These are phyloP conservation scores for Vitis hybrid DNA, from an alignment of 177 flowering plant species.

Conservation along the genomic window DNA sequence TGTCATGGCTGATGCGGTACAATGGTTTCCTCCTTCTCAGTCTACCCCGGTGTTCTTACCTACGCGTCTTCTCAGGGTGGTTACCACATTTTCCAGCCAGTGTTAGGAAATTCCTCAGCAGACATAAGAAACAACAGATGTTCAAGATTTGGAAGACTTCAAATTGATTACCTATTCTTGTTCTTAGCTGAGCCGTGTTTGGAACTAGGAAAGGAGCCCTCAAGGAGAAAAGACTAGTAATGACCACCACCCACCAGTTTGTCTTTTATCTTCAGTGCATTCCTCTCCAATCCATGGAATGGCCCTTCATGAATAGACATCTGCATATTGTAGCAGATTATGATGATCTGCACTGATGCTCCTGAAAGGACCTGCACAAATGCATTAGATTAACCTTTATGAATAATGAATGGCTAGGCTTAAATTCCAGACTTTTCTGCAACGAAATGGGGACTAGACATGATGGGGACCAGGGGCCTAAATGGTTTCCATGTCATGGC, in stretches of 20 bases:
- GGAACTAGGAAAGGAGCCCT: not conserved
- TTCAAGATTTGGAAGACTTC: not conserved
- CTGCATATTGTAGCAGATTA: no score
- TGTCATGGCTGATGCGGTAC: conserved; percentile 37
- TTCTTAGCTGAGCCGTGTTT: not conserved
- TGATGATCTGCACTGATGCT: no score
- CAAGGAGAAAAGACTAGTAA: not conserved
- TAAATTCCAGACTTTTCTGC: not conserved
- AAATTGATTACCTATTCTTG: not conserved
- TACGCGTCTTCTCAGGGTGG: not conserved
- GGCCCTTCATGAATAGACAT: not conserved
- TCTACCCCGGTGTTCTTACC: conserved; percentile 7
- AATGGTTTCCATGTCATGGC: conserved; percentile 45
- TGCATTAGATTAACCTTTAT: no score
- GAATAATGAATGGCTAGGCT: not conserved
- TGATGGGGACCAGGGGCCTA: conserved; percentile 7
- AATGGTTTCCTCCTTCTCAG: not conserved
- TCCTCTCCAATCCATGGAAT: not conserved
- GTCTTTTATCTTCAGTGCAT: no score
- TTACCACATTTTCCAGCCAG: not conserved
- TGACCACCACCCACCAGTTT: not conserved
- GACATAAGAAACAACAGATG: not conserved
- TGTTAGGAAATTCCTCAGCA: not conserved
- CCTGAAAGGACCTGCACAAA: no score
- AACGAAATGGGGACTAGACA: not conserved